Percentiles rank a stretch among this genome's conserved stretches.
These are phyloP conservation scores for Calocera cornea DNA, from an alignment of 768 basidiomycete genomes.

Conservation along the genomic window DNA sequence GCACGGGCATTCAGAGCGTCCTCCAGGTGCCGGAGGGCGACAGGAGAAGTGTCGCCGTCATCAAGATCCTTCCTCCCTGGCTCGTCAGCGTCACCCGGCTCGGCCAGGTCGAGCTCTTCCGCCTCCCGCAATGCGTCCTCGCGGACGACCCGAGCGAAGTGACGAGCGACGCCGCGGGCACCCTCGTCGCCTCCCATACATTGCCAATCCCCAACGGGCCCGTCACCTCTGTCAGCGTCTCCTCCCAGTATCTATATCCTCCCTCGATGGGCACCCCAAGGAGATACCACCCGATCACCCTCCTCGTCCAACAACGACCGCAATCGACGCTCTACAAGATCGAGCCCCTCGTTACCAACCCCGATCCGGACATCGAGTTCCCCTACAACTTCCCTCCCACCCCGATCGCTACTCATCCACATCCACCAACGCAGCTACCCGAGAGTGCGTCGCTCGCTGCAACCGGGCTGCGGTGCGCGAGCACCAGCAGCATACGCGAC, in stretches of 20 bases:
- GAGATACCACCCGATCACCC: background rate
- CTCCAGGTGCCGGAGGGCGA: background rate
- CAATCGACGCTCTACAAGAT: background rate
- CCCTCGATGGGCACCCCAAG: background rate
- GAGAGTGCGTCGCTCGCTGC: background rate
- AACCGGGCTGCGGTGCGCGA: background rate
- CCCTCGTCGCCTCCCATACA: background rate
- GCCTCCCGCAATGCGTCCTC: background rate
- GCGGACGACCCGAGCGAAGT: background rate
- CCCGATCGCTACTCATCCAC: background rate
- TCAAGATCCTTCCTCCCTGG: background rate
- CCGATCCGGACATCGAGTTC: background rate
- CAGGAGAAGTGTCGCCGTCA: background rate
- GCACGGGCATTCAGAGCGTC: slow-evolving; percentile 2
- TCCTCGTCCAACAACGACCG: background rate
- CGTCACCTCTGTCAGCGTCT: background rate
- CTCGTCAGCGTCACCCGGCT: background rate
- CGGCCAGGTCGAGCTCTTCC: background rate
- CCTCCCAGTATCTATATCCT: background rate
- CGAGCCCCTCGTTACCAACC: background rate
- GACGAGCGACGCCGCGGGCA: background rate
- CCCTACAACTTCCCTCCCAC: background rate
- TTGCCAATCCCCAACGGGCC: background rate
- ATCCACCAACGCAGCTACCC: background rate
- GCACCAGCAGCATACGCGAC: background rate